Base-by-base conservation (phyloP, 257 asterid genomes). In the Oldenlandia corymbosa region DNA sequence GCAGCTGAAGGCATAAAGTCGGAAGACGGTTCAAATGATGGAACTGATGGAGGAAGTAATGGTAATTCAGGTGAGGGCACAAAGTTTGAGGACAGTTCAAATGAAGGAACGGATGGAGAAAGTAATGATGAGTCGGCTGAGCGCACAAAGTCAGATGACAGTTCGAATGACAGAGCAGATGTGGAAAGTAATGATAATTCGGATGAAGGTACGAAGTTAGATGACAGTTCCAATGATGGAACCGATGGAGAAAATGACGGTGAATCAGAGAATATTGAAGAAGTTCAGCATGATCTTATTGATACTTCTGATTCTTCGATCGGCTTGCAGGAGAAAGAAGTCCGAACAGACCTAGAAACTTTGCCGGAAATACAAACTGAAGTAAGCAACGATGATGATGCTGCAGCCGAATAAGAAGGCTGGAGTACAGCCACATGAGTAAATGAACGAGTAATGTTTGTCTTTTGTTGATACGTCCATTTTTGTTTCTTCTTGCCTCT, bases 291-390 rank as follows among this genome's bases (percentile, higher is more conserved):
- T 10, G 95, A 88, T 14, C 71, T 72, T 7, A 77, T 84, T n/a
- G 94, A 86, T 72, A 30, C 68, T 24, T 84, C 88, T 5, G 94
- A 87, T 72, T 78, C 82, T 2, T 78, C 88, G 39, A 65, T 60
- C 49, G 52, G 84, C 47, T 42, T 78, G 82, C 76, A 74, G 56
- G 90, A 78, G 86, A 87, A 79, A 71, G 74, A 79, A 10, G 75
- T 80, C 17, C 79, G 76, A 13, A 67, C 53, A 0, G 94, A 84
- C 79, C 80, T 80, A 45, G 94, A 85, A 21, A 83, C 95, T 20
- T 85, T 86, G 68, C 88, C 92, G 1, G 83, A 81, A 36, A 71
- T 80, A 57, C 89, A 81, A 65, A 82, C 77, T 12, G 92, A 88
- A 76, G 96, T 81, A 64, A 73, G 77, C 14, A 63, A 83, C 28